Evolutionary conservation across 2,329 filamentous ascomycete genomes (phyloP), one percentile per base, ranked within the genome.

Genomic region (Aspergillus fischeri): DNA sequence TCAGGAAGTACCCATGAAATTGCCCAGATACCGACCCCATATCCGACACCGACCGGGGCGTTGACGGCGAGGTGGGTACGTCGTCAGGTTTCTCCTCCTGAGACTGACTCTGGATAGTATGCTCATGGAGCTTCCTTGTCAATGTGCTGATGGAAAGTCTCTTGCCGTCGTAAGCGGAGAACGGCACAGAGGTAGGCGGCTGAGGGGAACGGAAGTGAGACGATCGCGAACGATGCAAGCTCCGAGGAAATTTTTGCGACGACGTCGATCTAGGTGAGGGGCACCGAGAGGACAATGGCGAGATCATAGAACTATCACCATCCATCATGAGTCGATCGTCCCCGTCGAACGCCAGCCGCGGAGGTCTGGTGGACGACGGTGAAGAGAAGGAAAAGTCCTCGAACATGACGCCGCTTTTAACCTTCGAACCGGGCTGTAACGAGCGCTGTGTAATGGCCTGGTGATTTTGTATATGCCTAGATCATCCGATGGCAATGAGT

Each of bases 181-280:
- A 77, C 63, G 61, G 81, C 42, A 66, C 80, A 17, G 75, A 77
- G 9, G 75, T 75, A 21, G 74, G 72, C n/a, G 74, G 71, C 35
- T 64, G 73, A 24, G 67, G 67, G 41, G 70, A 70, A 47, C 69
- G 72, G 58, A 69, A 70, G 53, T 70, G 68, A 24, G 67, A 68
- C 20, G 71, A 71, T 54, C 70, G 71, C 2, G 71, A 67, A 35
- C 68, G 70, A 14, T 68, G 66, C 11, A 68, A 57, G 17, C 65
- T 65, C 54, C 65, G 69, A 14, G 62, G 63, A 42, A 70, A 68
- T 21, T 71, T 70, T 48, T 69, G 65, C n/a, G 67, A 63, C 53
- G 55, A 57, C 32, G 59, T 59, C 3, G 62, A 62, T n/a, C 69
- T 68, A n/a, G 74, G 75, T n/a, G 74, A 77, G 2, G 74, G 72